Base-by-base conservation (phyloP, 2,329 filamentous ascomycete genomes). In the Aspergillus clavatus region DNA sequence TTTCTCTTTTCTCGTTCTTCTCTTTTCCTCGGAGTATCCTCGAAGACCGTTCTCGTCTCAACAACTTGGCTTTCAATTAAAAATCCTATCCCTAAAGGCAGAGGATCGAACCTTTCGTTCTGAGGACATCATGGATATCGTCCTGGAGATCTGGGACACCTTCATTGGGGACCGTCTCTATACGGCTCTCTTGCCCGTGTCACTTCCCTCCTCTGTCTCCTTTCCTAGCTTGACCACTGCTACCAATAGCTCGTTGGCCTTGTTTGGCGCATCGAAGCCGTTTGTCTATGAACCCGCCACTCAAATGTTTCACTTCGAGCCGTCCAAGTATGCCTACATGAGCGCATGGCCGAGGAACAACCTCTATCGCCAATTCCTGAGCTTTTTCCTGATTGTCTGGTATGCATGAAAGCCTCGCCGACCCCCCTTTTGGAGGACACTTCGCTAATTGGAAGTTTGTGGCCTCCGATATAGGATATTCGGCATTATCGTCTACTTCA, bases 351-450 rank as follows among this genome's bases (percentile, higher is more conserved):
- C 82, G 12, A 80, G 91, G 57, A 87, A 95, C 63, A 87, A 94
- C 60, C 74, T 85, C 45, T 80, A 74, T 55, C 81, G 91, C 54
- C 90, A 96, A 69, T 71, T 77, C 37, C 61, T 87, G 39, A 86
- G 86, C 27, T 74, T 96, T 48, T 95, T 86, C 67, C 62, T 93
- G 38, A 88, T 95, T 47, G 90, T 88, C 57, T 95, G 89, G 91
- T 95, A 73, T 51, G 78, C 31, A 35, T 68, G 53, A 48, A n/a
- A n/a, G 26, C 24, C 7, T 21, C 26, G 12, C 26, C 39, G 38
- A 22, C 26, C 42, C 10, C 38, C 33, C 19, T 21, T 18, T 22
- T 14, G 3, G 7, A 3, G 29, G 18, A 8, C 21, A 39, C 28
- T 38, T 19, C 5, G 26, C 45, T 55, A 41, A 55, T 29, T 22